Evolutionary conservation across 164 flowering plant species (phyloP), one percentile per base, ranked within the genome.

Genomic region (grape (Vitis vinifera)): DNA sequence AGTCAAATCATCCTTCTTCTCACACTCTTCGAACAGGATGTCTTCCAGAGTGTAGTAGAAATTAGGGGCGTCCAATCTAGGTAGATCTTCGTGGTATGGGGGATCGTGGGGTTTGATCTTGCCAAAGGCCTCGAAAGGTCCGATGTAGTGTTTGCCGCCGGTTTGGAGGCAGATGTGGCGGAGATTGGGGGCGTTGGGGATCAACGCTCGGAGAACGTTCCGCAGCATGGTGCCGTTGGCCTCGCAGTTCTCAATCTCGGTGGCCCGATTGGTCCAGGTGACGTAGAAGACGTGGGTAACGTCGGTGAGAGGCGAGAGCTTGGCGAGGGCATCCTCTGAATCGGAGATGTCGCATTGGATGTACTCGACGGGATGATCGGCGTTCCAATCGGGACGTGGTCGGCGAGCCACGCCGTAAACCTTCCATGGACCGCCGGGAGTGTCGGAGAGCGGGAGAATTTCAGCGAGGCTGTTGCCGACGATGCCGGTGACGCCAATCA

Each of bases 351-450:
- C 90, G 79, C 97, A 91, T 59, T 85, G 92, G 73, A 92, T 80
- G 86, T 92, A 90, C 6, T 89, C 82, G 63, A 92, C 55, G 0
- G 87, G 87, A 60, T 86, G 81, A 27, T 88, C 89, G 9, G 79
- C 78, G 71, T 70, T 74, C 94, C 92, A 89, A 47, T 68, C 7
- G 12, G 94, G 96, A 1, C 88, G 83, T 44, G 89, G 83, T 27
- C 94, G 85, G 55, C 94, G 87, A 8, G 86, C 89, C 51, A 89
- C 87, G 72, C 98, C 94, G 74, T 91, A 91, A 66, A 89, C 94
- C 68, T 92, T 91, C 98, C 96, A 91, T 0, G 91, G 93, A 27
- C 96, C 93, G 51, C 96, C 94, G 59, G 98, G 97, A 29, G 97
- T 89, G 79, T 88, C 91, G 23, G 91, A 50, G 51, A 88, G 86